These are phyloP conservation scores for Cardamine resedifolia DNA, from an alignment of 345 rosid genomes.

Conservation along the genomic window DNA sequence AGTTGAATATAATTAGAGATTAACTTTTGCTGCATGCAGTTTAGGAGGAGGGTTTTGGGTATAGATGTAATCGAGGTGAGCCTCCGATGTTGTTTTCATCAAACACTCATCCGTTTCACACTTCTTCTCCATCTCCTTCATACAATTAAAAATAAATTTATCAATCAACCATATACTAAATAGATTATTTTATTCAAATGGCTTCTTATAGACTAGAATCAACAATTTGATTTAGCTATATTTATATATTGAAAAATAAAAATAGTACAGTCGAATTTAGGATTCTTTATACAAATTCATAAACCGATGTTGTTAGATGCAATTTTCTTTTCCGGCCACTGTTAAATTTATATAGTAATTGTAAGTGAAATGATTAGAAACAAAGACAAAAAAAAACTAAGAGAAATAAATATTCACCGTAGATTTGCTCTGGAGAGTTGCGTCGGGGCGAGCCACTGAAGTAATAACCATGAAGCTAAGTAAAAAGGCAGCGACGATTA, in stretches of 20 bases:
- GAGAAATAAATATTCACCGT: slow-evolving; percentile 1
- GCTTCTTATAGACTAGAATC: not conserved
- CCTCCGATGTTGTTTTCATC: slow-evolving; percentile 24
- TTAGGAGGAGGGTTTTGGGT: slow-evolving; percentile 5
- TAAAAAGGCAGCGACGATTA: slow-evolving; percentile 14
- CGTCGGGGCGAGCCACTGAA: slow-evolving; percentile 28
- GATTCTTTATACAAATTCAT: not conserved
- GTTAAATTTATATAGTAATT: not conserved
- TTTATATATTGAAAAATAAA: too few relatives aligned
- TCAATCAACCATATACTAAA: not conserved
- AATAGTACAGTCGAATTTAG: not conserved
- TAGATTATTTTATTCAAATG: not conserved
- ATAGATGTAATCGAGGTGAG: slow-evolving; percentile 32
- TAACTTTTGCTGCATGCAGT: not conserved
- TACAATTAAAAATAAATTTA: not conserved
- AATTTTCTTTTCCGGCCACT: not conserved
- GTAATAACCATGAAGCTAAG: slow-evolving; percentile 23
- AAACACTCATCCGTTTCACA: slow-evolving; percentile 32
- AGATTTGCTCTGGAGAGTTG: slow-evolving; percentile 11
- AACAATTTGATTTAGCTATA: not conserved
- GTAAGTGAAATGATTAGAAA: not conserved
- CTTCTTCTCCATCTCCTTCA: slow-evolving; percentile 6
- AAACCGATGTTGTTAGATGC: not conserved
- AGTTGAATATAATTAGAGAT: not conserved
- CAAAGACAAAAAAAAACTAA: not conserved